Evolutionary conservation across 2,329 filamentous ascomycete species (phyloP), one percentile per base, ranked within the genome.

Genomic region (Trichoderma atroviride): DNA sequence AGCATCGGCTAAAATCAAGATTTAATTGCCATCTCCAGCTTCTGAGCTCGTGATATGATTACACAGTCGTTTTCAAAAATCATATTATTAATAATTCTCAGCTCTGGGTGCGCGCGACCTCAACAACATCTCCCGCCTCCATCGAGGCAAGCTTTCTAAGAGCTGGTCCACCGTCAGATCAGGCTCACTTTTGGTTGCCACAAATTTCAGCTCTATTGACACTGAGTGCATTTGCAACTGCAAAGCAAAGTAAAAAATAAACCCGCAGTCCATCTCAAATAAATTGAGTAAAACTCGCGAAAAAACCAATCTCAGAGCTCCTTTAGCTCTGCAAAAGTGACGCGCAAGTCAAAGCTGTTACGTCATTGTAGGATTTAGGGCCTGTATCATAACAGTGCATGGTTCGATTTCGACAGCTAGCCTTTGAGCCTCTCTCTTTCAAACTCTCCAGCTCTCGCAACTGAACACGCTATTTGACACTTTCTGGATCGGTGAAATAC

Each of bases 321-420:
- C 9, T 3, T 29, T 10, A 35, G n/a, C 33, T n/a, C 29, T 31
- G 7, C 5, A 16, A 58, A 43, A 11, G 27, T 4, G 31, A 19
- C 10, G 5, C 22, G 40, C 13, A 35, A 40, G 52, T 14, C 5
- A 10, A 50, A 24, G 37, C 24, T 5, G 53, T 56, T 66, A 66
- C 53, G 63, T 66, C 63, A 66, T 53, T 19, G 53, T 11, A 19
- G 29, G 52, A 66, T 66, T 57, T n/a, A 33, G 40, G 22, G 43
- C 37, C 9, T n/a, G 40, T 9, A 43, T n/a, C 5, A 10, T 43
- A 43, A 55, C 19, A n/a, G 2, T 29, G 6, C 11, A 35, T 24
- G 31, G 3, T 9, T 4, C 53, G 4, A 16, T 24, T 64, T 56
- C 31, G 1, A 24, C 16, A 16, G 22, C 11, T 19, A 27, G n/a